Conservation (phyloP, 768 basidiomycete genomes). For the Boletus pseudo-olivaceus region DNA sequence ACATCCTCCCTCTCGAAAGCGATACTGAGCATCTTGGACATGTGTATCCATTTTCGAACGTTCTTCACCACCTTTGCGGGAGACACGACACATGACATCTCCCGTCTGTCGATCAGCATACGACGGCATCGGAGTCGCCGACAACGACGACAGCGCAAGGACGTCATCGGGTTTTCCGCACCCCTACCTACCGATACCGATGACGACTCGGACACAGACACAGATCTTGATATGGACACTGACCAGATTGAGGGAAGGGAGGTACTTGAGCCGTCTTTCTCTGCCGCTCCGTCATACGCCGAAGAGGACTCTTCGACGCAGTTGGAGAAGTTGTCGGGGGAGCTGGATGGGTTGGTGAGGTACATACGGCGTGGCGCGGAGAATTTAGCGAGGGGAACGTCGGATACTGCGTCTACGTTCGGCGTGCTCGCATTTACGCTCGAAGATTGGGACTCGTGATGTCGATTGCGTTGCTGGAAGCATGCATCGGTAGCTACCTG, state of each 20-base stretch:
- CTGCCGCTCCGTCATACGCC: constrained; percentile 35
- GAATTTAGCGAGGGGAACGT: constrained; percentile 57
- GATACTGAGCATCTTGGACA: constrained; percentile 68
- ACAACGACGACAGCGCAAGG: constrained; percentile 48
- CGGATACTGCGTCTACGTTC: constrained; percentile 60
- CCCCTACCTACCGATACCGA: constrained; percentile 28
- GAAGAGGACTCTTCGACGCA: constrained; percentile 48
- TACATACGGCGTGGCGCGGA: constrained; percentile 70
- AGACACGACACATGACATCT: constrained; percentile 56
- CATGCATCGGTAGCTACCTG: too few relatives aligned
- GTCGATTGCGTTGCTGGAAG: background rate
- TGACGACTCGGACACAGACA: constrained; percentile 33
- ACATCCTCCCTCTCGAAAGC: constrained; percentile 61
- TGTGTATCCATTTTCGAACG: constrained; percentile 67
- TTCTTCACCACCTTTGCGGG: constrained; percentile 59
- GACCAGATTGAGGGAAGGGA: constrained; percentile 18
- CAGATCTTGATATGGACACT: constrained; percentile 34
- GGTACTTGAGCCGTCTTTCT: constrained; percentile 38
- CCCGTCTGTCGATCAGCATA: constrained; percentile 47
- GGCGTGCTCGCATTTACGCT: constrained; percentile 71
- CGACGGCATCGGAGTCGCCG: constrained; percentile 63
- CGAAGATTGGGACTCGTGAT: constrained; percentile 68
- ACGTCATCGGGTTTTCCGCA: constrained; percentile 61
- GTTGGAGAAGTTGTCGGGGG: constrained; percentile 61
- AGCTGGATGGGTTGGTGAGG: constrained; percentile 68